Conservation (phyloP, 164 flowering plant species). For the Chimonanthus praecox region DNA sequence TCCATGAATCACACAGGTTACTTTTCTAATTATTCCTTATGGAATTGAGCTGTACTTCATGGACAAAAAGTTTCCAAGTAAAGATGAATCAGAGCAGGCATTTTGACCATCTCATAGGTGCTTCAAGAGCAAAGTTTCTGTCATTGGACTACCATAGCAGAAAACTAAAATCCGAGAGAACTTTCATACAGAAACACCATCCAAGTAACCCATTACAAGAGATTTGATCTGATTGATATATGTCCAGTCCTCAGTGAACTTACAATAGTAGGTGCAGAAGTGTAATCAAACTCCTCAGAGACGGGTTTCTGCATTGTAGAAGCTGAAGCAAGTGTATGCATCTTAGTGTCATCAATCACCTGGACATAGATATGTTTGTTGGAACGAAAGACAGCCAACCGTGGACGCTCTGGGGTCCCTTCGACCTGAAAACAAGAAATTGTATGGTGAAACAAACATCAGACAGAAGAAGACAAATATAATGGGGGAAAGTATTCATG, state of each 20-base stretch:
- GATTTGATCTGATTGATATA: background rate
- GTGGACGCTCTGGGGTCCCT: slow-evolving; percentile 93
- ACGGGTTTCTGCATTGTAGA: slow-evolving; percentile 85
- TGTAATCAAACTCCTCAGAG: slow-evolving; percentile 58
- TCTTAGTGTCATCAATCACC: slow-evolving; percentile 92
- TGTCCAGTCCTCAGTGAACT: slow-evolving; percentile 25
- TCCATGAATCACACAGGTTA: too few relatives aligned
- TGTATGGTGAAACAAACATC: background rate
- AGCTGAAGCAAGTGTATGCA: slow-evolving; percentile 95
- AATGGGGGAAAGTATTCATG: background rate
- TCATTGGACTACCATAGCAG: background rate
- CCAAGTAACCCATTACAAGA: background rate
- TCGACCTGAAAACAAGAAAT: slow-evolving; percentile 46
- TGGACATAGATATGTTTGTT: slow-evolving; percentile 91
- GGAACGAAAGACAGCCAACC: slow-evolving; percentile 84
- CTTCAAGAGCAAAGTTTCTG: too few relatives aligned
- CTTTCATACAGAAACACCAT: background rate
- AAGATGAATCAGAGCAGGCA: too few relatives aligned
- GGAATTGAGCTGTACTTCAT: too few relatives aligned
- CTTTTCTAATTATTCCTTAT: too few relatives aligned
- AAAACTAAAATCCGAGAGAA: background rate
- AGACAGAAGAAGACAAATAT: background rate
- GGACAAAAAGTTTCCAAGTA: too few relatives aligned
- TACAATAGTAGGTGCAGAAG: slow-evolving; percentile 81
- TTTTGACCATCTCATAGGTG: too few relatives aligned